phyloP scores from a whole-genome alignment of 176 grass and related monocot species.

The Chloris gayana region DNA sequence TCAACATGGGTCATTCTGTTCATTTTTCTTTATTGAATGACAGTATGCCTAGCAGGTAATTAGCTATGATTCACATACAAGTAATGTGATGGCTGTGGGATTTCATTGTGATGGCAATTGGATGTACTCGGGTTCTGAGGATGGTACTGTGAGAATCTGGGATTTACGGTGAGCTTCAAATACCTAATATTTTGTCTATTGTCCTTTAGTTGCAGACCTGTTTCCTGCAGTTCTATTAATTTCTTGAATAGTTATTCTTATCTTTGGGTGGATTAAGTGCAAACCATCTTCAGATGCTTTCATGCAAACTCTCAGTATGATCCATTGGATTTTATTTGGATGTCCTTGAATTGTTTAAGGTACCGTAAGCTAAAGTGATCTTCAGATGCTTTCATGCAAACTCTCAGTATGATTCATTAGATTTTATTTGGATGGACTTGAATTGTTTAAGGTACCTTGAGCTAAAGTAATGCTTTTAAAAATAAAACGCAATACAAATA shows the following conservation, averaged over 20 bases:
- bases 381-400: conserved; percentile 1
- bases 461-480: neutral
- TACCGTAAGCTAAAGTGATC: no score
- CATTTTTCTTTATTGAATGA: conserved; percentile 16
- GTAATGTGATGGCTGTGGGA: conserved; percentile 98
- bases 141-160: conserved; percentile 98
- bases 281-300: conserved; percentile 11
- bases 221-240: conserved; percentile 5
- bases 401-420: neutral
- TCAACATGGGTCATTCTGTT: neutral
- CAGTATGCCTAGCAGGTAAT: conserved; percentile 59
- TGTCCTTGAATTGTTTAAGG: no score
- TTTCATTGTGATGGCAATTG: conserved; percentile 99
- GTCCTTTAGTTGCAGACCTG: neutral
- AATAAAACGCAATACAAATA: neutral
- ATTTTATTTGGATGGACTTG: neutral
- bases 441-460: neutral
- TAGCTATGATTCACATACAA: conserved; percentile 97
- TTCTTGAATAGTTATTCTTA: conserved; percentile 1
- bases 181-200: conserved; percentile 5
- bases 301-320: no score
- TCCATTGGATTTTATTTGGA: no score
- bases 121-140: conserved; percentile 99
- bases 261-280: neutral
- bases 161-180: conserved; percentile 70